A percentile compares a stretch with the other conserved stretches of the same genome.
Conservation (phyloP, 192 early-diverging fungal species). For the Nowakowskiella sp. region DNA sequence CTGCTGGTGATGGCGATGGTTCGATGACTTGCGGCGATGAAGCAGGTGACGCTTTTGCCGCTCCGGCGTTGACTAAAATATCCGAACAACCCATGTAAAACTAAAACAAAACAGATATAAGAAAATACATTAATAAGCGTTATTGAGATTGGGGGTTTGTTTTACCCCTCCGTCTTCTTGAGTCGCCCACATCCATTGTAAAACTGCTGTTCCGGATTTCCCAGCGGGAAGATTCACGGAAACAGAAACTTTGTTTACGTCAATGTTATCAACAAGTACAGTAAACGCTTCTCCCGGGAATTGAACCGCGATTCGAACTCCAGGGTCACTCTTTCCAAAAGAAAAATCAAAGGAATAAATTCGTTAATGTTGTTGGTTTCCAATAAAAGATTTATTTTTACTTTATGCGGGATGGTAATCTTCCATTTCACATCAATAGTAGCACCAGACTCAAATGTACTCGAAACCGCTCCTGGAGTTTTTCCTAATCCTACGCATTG, state of each 20-base stretch:
- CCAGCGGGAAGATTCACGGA: constrained; percentile 27
- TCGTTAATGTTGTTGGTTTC: background rate
- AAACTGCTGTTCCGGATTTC: constrained; percentile 28
- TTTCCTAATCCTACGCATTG: constrained; percentile 13
- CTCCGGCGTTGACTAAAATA: constrained; percentile 13
- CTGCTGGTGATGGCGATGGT: constrained; percentile 4
- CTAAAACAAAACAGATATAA: too few species aligned
- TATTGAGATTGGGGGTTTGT: too few species aligned
- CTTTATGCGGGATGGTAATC: constrained; percentile 29
- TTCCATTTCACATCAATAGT: constrained; percentile 20
- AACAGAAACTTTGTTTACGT: constrained; percentile 10
- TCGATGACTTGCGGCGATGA: background rate
- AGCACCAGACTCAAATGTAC: constrained; percentile 23
- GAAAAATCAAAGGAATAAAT: constrained; percentile 1
- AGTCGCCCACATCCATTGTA: constrained; percentile 37
- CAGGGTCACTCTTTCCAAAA: constrained; percentile 22
- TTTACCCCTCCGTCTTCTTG: constrained; percentile 41
- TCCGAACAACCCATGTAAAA: constrained; percentile 41
- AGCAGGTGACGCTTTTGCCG: constrained; percentile 3
- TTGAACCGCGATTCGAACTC: constrained; percentile 28
- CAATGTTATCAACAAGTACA: constrained; percentile 19
- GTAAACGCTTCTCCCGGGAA: constrained; percentile 16
- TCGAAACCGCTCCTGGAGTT: constrained; percentile 6
- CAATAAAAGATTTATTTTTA: background rate
- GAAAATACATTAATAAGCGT: too few species aligned